Conservation (phyloP, 2,329 filamentous ascomycete species). For the Monascus ruber region DNA sequence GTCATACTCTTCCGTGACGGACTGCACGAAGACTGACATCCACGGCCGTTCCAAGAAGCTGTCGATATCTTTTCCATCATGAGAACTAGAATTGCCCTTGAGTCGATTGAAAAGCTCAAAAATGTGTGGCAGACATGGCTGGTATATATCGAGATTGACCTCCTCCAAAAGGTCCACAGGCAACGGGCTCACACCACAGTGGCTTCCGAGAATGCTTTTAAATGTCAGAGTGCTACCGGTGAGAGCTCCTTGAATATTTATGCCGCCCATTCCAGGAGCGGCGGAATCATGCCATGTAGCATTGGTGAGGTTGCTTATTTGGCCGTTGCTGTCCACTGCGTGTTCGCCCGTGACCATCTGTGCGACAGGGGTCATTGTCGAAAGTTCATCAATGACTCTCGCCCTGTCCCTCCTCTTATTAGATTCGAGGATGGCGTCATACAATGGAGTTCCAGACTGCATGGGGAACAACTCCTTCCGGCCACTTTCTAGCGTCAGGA, state of each 20-base stretch:
- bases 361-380: conserved; percentile 18
- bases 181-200: conserved; percentile 30
- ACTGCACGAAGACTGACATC: conserved; percentile 28
- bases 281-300: conserved; percentile 11
- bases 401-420: conserved; percentile 11
- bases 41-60: conserved; percentile 13
- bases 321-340: conserved; percentile 18
- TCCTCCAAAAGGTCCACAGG: conserved; percentile 32
- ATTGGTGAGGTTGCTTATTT: conserved; percentile 10
- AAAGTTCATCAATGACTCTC: conserved; percentile 16
- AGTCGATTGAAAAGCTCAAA: conserved; percentile 25
- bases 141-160: conserved; percentile 24
- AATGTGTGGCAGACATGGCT: conserved; percentile 30
- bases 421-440: conserved; percentile 21
- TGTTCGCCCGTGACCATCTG: conserved; percentile 27
- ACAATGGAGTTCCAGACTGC: conserved; percentile 22
- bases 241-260: conserved; percentile 26
- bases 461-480: conserved; percentile 32
- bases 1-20: conserved; percentile 30
- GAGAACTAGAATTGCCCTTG: conserved; percentile 6
- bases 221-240: conserved; percentile 30
- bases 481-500: conserved; percentile 30
- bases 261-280: conserved; percentile 16
- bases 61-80: conserved; percentile 3
- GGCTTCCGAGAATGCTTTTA: conserved; percentile 28